These are phyloP conservation scores for Globisporangium spinosum DNA, from an alignment of 352 stramenopile species.

Conservation along the genomic window DNA sequence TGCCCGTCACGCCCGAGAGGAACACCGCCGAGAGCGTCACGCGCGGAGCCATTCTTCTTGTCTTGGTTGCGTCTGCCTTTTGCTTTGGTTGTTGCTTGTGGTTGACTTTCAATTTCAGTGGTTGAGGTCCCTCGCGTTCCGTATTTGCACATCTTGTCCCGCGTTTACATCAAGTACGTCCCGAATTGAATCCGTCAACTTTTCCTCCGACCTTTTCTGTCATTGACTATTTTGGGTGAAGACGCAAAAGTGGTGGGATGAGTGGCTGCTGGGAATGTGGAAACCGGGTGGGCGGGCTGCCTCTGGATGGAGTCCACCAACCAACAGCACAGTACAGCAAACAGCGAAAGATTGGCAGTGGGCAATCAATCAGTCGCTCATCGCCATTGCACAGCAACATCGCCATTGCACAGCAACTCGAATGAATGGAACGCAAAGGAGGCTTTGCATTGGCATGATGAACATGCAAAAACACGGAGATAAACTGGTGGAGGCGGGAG, in stretches of 20 bases:
- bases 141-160: not conserved
- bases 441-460: not conserved
- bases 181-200: not conserved
- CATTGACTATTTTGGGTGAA: not conserved
- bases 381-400: not conserved
- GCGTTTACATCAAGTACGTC: not conserved
- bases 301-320: not conserved
- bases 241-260: too few relatives aligned
- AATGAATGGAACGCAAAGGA: not conserved
- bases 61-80: not conserved
- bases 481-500: not conserved
- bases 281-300: not conserved
- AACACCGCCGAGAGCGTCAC: constrained; percentile 54
- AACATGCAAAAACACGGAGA: not conserved
- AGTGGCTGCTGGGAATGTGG: not conserved
- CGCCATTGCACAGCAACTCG: not conserved
- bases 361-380: not conserved
- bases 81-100: not conserved
- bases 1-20: constrained; percentile 74
- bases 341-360: too few relatives aligned
- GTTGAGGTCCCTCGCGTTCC: not conserved
- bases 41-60: constrained; percentile 32
- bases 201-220: not conserved
- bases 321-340: not conserved
- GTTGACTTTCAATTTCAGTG: not conserved